Conservation (phyloP, 2,329 filamentous ascomycete species). For the Diaporthe australafricana region DNA sequence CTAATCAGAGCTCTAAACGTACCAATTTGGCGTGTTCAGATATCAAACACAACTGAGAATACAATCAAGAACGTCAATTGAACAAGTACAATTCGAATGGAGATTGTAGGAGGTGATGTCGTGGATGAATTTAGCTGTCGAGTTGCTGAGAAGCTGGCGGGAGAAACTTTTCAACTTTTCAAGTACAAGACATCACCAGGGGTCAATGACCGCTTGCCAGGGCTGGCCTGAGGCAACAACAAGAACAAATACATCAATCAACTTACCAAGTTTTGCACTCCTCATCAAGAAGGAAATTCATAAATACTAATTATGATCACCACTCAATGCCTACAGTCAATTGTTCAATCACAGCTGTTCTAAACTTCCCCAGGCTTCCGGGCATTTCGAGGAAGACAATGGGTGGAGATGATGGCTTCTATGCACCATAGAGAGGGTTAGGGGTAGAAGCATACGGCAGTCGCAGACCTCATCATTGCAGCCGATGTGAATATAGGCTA, state of each 20-base stretch:
- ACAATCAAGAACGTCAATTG: conserved; percentile 22
- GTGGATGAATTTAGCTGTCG: conserved; percentile 8
- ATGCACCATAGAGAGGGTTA: not conserved
- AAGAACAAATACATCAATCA: not conserved
- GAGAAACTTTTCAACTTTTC: conserved; percentile 39
- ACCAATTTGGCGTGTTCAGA: not conserved
- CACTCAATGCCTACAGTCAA: not conserved
- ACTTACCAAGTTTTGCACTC: not conserved
- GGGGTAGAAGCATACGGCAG: not conserved
- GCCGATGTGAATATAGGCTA: too few species aligned
- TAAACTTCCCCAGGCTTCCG: not conserved
- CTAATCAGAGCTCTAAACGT: conserved; percentile 7
- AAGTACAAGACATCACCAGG: conserved; percentile 33
- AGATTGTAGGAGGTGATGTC: not conserved
- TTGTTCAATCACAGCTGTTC: not conserved
- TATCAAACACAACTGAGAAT: conserved; percentile 20
- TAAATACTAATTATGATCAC: not conserved
- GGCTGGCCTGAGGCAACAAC: conserved; percentile 29
- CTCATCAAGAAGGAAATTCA: not conserved
- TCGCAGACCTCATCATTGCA: not conserved
- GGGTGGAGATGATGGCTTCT: not conserved
- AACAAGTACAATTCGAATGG: not conserved
- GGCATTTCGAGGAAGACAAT: too few species aligned
- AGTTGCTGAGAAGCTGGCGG: conserved; percentile 1
- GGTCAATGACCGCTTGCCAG: conserved; percentile 18